Evolutionary conservation across 2,329 filamentous ascomycete genomes (phyloP), one percentile per base, ranked within the genome.

Genomic region (Acrocalymma vagum): DNA sequence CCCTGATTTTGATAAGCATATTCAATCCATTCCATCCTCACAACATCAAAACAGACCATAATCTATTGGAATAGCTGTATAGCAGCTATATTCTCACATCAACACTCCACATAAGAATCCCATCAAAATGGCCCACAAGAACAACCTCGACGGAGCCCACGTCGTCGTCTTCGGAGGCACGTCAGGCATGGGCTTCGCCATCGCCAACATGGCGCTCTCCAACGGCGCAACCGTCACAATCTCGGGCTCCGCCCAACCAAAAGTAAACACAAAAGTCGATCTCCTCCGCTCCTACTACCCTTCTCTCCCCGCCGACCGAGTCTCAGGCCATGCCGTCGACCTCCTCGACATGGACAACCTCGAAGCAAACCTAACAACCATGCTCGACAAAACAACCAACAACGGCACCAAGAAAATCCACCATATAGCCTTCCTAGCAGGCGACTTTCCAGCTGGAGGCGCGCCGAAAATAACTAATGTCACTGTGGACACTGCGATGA

Each of bases 141-240:
- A 80, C 55, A 79, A 78, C 58, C 75, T 82, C 31, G 55, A 67
- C 29, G 68, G 69, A 48, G 57, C 69, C 20, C 74, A 71, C 48
- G 69, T 86, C 55, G 76, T 88, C 24, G 67, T 88, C 60, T 75
- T 88, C 38, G 85, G 85, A 25, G 86, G 83, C 24, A 81, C 82
- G 0, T 78, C 80, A 26, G 85, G 85, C 30, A 85, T 88, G 25
- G 85, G 85, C 21, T 82, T 77, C 49, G 77, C 72, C 38, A 78
- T 85, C 5, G 84, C 85, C 29, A 77, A 82, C 70, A 78, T 78
- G 14, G 69, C 74, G 3, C 63, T 86, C 24, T 79, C 79, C 26
- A 70, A 78, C 35, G 81, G 81, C 22, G 79, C 79, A 21, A 63
- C 57, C 11, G 79, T 88, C 9, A 78, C 74, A 29, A 78, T 88